phyloP scores from a whole-genome alignment of 179 eudicot genomes.

The Pouteria campechiana region DNA sequence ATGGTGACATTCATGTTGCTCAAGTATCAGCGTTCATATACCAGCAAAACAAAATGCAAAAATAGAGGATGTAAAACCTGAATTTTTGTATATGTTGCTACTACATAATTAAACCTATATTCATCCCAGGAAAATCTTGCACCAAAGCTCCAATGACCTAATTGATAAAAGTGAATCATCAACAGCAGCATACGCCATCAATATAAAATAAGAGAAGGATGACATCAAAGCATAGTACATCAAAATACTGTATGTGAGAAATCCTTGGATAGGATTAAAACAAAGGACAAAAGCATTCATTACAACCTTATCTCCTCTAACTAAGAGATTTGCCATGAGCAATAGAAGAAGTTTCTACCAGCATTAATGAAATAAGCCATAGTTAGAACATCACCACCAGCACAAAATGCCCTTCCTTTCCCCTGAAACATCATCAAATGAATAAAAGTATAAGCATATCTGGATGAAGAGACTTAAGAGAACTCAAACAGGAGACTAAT shows the following conservation, averaged over 20 bases:
- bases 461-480: no score
- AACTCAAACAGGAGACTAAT: no score
- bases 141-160: constrained; percentile 73
- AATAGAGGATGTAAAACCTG: constrained; percentile 64
- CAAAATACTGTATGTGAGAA: neutral
- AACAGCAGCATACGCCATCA: constrained; percentile 9
- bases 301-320: no score
- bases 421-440: constrained; percentile 29
- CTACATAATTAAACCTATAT: constrained; percentile 56
- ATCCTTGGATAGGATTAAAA: neutral
- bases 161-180: no score
- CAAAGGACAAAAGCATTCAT: no score
- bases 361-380: constrained; percentile 43
- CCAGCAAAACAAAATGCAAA: no score
- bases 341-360: constrained; percentile 30
- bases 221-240: neutral
- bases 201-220: neutral
- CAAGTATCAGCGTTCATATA: no score
- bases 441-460: neutral
- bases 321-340: no score
- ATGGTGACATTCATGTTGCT: no score
- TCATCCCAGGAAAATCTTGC: constrained; percentile 46
- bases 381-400: constrained; percentile 80
- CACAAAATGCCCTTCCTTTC: constrained; percentile 79
- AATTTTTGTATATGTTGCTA: constrained; percentile 74